These are phyloP conservation scores for Pyrenophora seminiperda DNA, from an alignment of 2,329 filamentous ascomycete genomes.

Conservation along the genomic window DNA sequence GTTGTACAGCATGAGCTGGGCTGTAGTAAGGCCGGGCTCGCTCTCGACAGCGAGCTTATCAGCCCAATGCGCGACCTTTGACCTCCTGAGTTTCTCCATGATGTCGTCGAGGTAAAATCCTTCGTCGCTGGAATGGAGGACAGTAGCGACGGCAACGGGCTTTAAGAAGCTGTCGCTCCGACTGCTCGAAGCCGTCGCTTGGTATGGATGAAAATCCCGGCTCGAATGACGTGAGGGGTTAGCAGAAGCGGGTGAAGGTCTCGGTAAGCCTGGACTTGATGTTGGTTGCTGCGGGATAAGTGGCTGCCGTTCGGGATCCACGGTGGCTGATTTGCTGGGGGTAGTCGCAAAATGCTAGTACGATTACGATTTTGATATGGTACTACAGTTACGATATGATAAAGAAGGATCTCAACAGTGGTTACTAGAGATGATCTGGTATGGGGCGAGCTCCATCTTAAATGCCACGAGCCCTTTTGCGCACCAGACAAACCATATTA, in stretches of 20 bases:
- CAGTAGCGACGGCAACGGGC: slow-evolving; percentile 19
- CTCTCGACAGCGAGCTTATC: slow-evolving; percentile 72
- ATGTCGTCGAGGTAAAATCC: slow-evolving; percentile 16
- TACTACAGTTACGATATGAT: background rate
- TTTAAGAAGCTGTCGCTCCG: slow-evolving; percentile 29
- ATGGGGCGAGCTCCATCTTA: slow-evolving; percentile 20
- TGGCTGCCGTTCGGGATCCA: slow-evolving; percentile 34
- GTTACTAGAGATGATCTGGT: background rate
- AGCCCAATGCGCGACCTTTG: slow-evolving; percentile 48
- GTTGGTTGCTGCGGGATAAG: slow-evolving; percentile 26
- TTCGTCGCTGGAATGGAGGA: slow-evolving; percentile 26
- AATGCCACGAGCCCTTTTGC: slow-evolving; percentile 7
- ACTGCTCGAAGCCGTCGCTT: slow-evolving; percentile 26
- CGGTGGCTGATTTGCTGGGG: slow-evolving; percentile 10
- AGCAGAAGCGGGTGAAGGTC: slow-evolving; percentile 20
- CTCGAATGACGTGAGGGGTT: slow-evolving; percentile 38
- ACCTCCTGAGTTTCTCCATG: slow-evolving; percentile 52
- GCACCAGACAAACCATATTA: slow-evolving; percentile 2
- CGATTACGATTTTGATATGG: background rate
- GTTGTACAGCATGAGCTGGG: slow-evolving; percentile 87
- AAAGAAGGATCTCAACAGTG: background rate
- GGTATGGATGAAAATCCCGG: slow-evolving; percentile 30
- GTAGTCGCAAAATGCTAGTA: background rate
- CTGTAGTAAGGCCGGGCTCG: slow-evolving; percentile 76
- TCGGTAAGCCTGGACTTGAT: slow-evolving; percentile 18